phyloP scores from a whole-genome alignment of 495 filamentous ascomycete species.

The Aspergillus heteromorphus region DNA sequence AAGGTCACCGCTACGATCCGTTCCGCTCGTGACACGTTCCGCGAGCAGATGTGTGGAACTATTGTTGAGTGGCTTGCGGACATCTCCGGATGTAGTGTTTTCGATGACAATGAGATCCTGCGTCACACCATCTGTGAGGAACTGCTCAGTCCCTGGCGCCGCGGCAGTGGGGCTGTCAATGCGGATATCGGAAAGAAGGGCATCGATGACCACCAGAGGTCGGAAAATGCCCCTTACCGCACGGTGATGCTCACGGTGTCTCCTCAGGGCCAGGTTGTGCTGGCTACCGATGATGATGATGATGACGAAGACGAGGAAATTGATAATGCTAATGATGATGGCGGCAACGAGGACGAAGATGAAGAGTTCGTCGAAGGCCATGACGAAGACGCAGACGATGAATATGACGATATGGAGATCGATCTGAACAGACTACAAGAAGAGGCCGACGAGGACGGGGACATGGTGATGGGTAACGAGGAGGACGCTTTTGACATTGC shows the following conservation, averaged over 20 bases:
- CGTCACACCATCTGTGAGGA: conserved; percentile 83
- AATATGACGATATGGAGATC: conserved; percentile 26
- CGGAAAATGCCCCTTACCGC: conserved; percentile 29
- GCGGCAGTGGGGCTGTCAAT: conserved; percentile 81
- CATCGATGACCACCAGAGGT: conserved; percentile 78
- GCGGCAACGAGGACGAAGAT: conserved; percentile 38
- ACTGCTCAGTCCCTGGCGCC: conserved; percentile 77
- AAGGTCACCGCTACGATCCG: conserved; percentile 94
- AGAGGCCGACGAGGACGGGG: conserved; percentile 35
- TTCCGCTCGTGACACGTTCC: conserved; percentile 87
- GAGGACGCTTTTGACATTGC: conserved; percentile 60
- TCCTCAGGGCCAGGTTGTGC: conserved; percentile 33
- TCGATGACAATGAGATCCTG: conserved; percentile 72
- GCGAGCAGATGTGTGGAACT: conserved; percentile 97
- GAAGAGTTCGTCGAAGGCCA: conserved; percentile 46
- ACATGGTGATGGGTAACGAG: conserved; percentile 49
- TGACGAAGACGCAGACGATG: conserved; percentile 24
- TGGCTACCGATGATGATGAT: conserved; percentile 44
- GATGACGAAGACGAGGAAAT: conserved; percentile 44
- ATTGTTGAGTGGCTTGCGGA: conserved; percentile 95
- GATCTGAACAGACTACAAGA: conserved; percentile 27
- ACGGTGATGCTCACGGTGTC: conserved; percentile 37
- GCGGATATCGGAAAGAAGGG: conserved; percentile 77
- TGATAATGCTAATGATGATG: conserved; percentile 41
- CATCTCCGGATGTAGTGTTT: conserved; percentile 84